Conservation (phyloP, 75 land plant species). For the Chamaecyparis obtusa region DNA sequence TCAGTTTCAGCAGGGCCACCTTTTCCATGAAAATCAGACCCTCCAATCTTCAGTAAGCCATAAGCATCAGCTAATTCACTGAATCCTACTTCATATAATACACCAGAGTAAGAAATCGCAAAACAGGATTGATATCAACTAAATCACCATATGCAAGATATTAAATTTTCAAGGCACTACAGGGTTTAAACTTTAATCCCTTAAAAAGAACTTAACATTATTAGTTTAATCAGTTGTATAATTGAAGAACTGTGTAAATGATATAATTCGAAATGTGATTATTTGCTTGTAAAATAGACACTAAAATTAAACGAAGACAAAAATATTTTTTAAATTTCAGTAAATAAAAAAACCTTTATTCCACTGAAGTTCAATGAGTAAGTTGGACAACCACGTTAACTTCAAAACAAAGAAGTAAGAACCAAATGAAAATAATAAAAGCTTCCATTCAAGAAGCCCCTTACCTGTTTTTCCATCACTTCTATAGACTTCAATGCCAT, state of each 20-base stretch:
- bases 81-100: slow-evolving; percentile 41
- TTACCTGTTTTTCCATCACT: slow-evolving; percentile 83
- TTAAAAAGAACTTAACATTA: not conserved
- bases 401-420: not conserved
- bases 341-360: not conserved
- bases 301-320: slow-evolving; percentile 23
- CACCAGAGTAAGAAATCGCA: not conserved
- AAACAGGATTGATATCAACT: slow-evolving; percentile 26
- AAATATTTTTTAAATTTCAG: not conserved
- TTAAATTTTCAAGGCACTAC: not conserved
- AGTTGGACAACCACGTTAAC: not conserved
- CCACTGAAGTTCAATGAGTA: not conserved
- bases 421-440: not conserved
- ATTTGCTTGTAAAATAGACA: not conserved
- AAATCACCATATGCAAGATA: not conserved
- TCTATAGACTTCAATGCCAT: slow-evolving; percentile 90
- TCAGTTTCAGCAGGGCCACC: slow-evolving; percentile 67
- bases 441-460: not conserved
- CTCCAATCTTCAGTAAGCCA: slow-evolving; percentile 84
- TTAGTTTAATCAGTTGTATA: not conserved
- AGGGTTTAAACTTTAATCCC: not conserved
- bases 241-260: not conserved
- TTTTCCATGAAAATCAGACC: slow-evolving; percentile 91
- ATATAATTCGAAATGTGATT: not conserved
- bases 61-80: slow-evolving; percentile 66